These are phyloP conservation scores for Aspergillus sp. DNA, from an alignment of 2,329 filamentous ascomycete genomes.

Conservation along the genomic window DNA sequence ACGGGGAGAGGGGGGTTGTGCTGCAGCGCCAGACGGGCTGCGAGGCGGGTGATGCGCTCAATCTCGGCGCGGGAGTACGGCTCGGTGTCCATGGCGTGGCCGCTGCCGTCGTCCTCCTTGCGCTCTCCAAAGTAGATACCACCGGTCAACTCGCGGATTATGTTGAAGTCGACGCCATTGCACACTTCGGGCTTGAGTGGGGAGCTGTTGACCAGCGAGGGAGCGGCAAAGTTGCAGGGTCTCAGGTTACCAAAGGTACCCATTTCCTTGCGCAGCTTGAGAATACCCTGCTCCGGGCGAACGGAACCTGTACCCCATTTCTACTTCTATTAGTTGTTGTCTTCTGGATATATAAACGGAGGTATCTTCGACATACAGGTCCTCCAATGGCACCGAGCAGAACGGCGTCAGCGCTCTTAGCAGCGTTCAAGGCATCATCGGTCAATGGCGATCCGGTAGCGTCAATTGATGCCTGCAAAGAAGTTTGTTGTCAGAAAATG, in stretches of 20 bases:
- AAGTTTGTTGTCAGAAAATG: constrained; percentile 1
- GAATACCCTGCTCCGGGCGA: constrained; percentile 87
- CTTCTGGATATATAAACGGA: not conserved
- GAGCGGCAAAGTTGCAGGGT: constrained; percentile 91
- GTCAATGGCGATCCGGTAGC: constrained; percentile 73
- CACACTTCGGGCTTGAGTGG: constrained; percentile 83
- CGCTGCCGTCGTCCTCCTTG: constrained; percentile 68
- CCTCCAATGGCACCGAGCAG: constrained; percentile 91
- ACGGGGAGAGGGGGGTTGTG: constrained; percentile 72
- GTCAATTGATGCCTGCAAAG: constrained; percentile 75
- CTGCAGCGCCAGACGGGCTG: constrained; percentile 72
- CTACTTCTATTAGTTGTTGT: constrained; percentile 25
- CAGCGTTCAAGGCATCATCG: constrained; percentile 74
- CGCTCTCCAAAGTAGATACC: constrained; percentile 95
- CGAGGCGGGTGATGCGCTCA: constrained; percentile 79
- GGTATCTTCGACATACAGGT: constrained; percentile 52
- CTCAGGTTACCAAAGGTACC: constrained; percentile 91
- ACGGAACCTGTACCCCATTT: constrained; percentile 90
- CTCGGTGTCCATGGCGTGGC: constrained; percentile 78
- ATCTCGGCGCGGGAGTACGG: constrained; percentile 81
- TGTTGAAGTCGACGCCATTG: constrained; percentile 83
- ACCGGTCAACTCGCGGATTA: constrained; percentile 86
- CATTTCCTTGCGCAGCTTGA: constrained; percentile 89
- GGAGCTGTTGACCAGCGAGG: constrained; percentile 75
- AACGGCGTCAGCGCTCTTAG: constrained; percentile 81